A percentile compares a stretch with the other conserved stretches of the same genome.
Evolutionary conservation across 2,329 filamentous ascomycete genomes (phyloP).

Genomic region (Tolypocladium sp.): DNA sequence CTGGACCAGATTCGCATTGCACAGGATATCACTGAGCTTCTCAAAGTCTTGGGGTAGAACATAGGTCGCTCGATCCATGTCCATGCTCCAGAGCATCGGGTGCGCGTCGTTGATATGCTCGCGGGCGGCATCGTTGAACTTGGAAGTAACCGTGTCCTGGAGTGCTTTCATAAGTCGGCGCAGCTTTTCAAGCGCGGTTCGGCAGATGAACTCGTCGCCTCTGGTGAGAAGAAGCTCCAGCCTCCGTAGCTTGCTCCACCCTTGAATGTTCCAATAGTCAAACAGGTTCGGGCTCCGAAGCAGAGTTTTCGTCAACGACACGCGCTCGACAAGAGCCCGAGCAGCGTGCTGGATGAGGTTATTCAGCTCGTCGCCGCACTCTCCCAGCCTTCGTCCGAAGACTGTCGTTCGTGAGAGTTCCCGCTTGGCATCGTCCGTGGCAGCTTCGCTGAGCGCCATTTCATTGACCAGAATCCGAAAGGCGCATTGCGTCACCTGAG

Average conservation of each 20-base stretch:
- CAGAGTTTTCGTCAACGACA: slow-evolving; percentile 20
- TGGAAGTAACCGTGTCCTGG: slow-evolving; percentile 5
- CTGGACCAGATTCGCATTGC: slow-evolving; percentile 19
- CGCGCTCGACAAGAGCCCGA: slow-evolving; percentile 38
- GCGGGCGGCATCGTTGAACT: slow-evolving; percentile 8
- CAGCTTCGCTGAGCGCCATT: slow-evolving; percentile 39
- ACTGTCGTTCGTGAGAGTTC: slow-evolving; percentile 16
- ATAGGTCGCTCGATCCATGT: slow-evolving; percentile 27
- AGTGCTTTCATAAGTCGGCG: slow-evolving; percentile 13
- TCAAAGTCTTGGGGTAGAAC: slow-evolving; percentile 19
- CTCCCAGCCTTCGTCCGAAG: slow-evolving; percentile 37
- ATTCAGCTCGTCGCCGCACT: slow-evolving; percentile 42
- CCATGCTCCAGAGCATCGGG: slow-evolving; percentile 11
- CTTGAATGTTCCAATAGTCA: slow-evolving; percentile 14
- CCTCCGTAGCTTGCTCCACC: slow-evolving; percentile 22
- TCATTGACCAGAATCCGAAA: slow-evolving; percentile 57
- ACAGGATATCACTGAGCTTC: slow-evolving; percentile 13
- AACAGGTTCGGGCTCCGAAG: slow-evolving; percentile 24
- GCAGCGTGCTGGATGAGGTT: slow-evolving; percentile 52
- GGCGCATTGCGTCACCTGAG: slow-evolving; percentile 33
- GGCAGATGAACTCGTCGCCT: not conserved
- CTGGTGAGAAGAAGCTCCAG: slow-evolving; percentile 16
- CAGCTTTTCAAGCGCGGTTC: slow-evolving; percentile 9
- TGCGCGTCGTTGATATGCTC: not conserved
- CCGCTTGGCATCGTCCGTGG: slow-evolving; percentile 1